A percentile compares a stretch with the other conserved stretches of the same genome.
Evolutionary conservation across 2,329 filamentous ascomycete genomes (phyloP).

Genomic region (Xylaria sp.): DNA sequence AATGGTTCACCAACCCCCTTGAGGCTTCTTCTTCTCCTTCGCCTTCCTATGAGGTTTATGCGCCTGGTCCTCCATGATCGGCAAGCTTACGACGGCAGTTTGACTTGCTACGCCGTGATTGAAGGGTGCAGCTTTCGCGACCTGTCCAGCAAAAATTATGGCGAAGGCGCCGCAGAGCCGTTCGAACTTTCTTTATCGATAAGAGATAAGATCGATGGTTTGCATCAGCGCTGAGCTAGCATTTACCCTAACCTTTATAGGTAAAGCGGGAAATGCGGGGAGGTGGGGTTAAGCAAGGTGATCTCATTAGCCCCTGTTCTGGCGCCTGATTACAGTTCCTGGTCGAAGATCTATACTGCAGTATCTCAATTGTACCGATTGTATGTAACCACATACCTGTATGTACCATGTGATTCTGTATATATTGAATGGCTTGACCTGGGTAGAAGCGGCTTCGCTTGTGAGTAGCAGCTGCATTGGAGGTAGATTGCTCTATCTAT

Average conservation of each 20-base stretch:
- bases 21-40: constrained; percentile 86
- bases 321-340: neutral
- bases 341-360: neutral
- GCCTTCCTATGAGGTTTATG: constrained; percentile 87
- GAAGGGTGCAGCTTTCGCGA: constrained; percentile 7
- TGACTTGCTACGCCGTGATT: constrained; percentile 2
- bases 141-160: constrained; percentile 27
- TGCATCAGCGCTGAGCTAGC: neutral
- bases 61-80: constrained; percentile 78
- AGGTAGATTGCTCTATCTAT: too few species aligned
- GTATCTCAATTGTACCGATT: neutral
- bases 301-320: neutral
- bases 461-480: neutral
- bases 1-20: constrained; percentile 62
- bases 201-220: constrained; percentile 20
- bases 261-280: neutral
- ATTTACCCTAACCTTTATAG: neutral
- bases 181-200: constrained; percentile 37
- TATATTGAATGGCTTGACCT: neutral
- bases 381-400: neutral
- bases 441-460: constrained; percentile 29
- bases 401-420: neutral
- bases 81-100: constrained; percentile 24
- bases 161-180: constrained; percentile 3
- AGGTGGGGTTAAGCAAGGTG: neutral